These are phyloP conservation scores for Salix caprea DNA, from an alignment of 345 rosid genomes.

Conservation along the genomic window DNA sequence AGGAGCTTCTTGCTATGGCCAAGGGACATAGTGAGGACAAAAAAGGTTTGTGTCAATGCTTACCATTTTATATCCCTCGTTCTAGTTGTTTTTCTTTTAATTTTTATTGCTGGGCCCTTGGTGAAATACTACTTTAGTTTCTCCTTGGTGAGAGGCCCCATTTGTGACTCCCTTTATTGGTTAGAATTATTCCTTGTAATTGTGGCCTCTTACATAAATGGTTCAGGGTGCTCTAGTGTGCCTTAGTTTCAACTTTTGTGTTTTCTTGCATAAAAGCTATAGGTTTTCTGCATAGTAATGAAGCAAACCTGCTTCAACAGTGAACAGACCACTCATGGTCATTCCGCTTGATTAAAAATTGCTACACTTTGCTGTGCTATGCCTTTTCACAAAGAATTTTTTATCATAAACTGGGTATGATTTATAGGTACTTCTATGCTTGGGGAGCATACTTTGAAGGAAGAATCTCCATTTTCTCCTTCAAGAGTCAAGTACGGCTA, in stretches of 20 bases:
- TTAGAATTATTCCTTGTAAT: not conserved
- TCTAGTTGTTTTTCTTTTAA: not conserved
- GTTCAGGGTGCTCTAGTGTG: not conserved
- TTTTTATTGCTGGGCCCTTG: not conserved
- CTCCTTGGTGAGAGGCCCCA: not conserved
- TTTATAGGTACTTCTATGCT: constrained; percentile 38
- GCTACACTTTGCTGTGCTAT: not conserved
- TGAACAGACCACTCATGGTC: not conserved
- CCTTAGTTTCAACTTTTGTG: not conserved
- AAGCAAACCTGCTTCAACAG: not conserved
- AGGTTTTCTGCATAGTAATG: not conserved
- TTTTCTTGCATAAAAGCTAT: not conserved
- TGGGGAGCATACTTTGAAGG: constrained; percentile 68
- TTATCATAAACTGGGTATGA: constrained; percentile 12
- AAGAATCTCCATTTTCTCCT: constrained; percentile 78
- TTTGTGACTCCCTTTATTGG: not conserved
- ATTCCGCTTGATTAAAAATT: not conserved
- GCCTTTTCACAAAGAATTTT: not conserved
- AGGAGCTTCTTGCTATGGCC: constrained; percentile 98
- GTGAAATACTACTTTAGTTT: not conserved
- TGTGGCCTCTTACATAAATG: not conserved
- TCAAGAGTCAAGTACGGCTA: constrained; percentile 79
- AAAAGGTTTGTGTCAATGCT: constrained; percentile 50
- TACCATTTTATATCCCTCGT: not conserved
- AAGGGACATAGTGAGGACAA: constrained; percentile 79